phyloP scores from a whole-genome alignment of 352 stramenopile species.

The Pythium aphanidermatum region DNA sequence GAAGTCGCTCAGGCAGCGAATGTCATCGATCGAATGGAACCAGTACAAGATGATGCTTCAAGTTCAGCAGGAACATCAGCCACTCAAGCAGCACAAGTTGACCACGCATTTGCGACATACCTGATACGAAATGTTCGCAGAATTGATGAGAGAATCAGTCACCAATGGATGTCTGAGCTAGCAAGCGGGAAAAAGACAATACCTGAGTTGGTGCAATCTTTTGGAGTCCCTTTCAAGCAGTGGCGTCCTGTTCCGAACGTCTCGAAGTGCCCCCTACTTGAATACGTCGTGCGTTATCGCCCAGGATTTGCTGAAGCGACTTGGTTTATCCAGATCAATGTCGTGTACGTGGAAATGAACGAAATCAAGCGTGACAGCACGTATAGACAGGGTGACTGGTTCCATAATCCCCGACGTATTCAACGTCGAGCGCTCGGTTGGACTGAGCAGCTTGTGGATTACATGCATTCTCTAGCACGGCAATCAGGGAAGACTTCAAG shows the following conservation, averaged over 20 bases:
- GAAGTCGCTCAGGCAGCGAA: slow-evolving; percentile 40
- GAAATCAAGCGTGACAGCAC: slow-evolving; percentile 68
- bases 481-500: slow-evolving; percentile 27
- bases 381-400: slow-evolving; percentile 66
- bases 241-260: slow-evolving; percentile 69
- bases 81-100: too few species aligned
- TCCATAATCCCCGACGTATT: slow-evolving; percentile 68
- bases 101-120: slow-evolving; percentile 68
- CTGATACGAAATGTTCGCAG: slow-evolving; percentile 77
- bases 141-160: slow-evolving; percentile 71
- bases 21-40: slow-evolving; percentile 39
- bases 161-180: slow-evolving; percentile 79
- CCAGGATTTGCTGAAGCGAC: slow-evolving; percentile 65
- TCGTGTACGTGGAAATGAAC: slow-evolving; percentile 84
- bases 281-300: slow-evolving; percentile 71
- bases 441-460: slow-evolving; percentile 78
- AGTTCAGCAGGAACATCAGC: too few species aligned
- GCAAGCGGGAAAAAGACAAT: slow-evolving; percentile 51
- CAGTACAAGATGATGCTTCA: too few species aligned
- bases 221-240: slow-evolving; percentile 81
- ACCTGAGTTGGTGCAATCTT: slow-evolving; percentile 64
- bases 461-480: slow-evolving; percentile 55
- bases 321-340: slow-evolving; percentile 82
- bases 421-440: slow-evolving; percentile 67
- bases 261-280: slow-evolving; percentile 74